phyloP scores from a whole-genome alignment of 2,329 filamentous ascomycete species.

The Fusarium oligoseptatum region DNA sequence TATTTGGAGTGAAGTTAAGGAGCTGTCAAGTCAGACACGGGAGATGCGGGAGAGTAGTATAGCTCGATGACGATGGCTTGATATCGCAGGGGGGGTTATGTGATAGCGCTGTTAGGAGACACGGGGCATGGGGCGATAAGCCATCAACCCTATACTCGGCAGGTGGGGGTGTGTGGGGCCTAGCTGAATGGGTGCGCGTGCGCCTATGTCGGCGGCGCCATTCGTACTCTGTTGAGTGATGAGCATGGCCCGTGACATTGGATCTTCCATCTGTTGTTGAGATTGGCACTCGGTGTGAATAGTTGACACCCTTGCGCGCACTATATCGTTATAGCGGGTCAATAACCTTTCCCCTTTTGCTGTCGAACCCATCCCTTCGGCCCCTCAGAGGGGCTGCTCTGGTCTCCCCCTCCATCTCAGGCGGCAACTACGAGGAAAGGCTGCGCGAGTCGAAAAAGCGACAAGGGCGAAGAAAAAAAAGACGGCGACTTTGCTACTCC shows the following conservation, averaged over 20 bases:
- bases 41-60: conserved; percentile 24
- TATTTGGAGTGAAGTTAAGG: conserved; percentile 7
- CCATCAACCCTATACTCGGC: conserved; percentile 20
- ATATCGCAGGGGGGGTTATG: conserved; percentile 28
- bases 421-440: conserved; percentile 23
- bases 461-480: conserved; percentile 23
- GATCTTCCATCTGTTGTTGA: neutral
- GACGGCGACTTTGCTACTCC: conserved; percentile 8
- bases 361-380: conserved; percentile 4
- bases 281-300: conserved; percentile 25
- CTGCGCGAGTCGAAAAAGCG: conserved; percentile 20
- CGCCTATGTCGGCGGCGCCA: conserved; percentile 14
- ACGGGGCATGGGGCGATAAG: conserved; percentile 36
- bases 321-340: conserved; percentile 16
- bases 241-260: conserved; percentile 21
- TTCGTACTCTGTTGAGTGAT: conserved; percentile 9
- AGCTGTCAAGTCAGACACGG: conserved; percentile 8
- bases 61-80: conserved; percentile 44
- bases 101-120: conserved; percentile 13
- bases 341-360: conserved; percentile 18
- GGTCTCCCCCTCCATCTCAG: conserved; percentile 22
- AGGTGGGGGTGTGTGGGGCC: conserved; percentile 40
- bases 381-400: conserved; percentile 16
- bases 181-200: conserved; percentile 21
- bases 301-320: neutral